Evolutionary conservation across 1,284 basidiomycete genomes (phyloP).

Genomic region (Moesziomyces globuligerus): DNA sequence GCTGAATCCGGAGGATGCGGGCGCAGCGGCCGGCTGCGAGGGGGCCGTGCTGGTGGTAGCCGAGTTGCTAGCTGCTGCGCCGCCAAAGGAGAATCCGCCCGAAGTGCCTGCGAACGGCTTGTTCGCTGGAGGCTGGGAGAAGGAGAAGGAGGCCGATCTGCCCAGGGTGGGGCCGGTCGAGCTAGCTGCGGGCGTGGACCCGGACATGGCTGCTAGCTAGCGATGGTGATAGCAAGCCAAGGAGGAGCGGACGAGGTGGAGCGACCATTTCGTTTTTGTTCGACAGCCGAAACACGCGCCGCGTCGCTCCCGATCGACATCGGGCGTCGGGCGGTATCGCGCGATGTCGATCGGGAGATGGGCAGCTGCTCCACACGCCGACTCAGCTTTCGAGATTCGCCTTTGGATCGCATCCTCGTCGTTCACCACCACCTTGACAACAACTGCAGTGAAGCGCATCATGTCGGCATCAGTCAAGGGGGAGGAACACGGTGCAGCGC

Average conservation of each 20-base stretch:
- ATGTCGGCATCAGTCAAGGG: constrained; percentile 23
- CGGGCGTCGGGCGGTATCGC: no score
- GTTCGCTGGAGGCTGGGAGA: constrained; percentile 47
- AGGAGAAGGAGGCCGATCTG: constrained; percentile 48
- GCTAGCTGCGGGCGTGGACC: constrained; percentile 21
- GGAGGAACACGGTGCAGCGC: constrained; percentile 16
- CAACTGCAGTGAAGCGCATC: background rate
- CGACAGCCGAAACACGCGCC: constrained; percentile 8
- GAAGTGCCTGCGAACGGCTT: constrained; percentile 48
- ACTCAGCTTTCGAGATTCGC: constrained; percentile 1
- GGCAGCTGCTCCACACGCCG: no score
- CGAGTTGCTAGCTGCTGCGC: constrained; percentile 10
- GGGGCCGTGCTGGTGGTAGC: constrained; percentile 15
- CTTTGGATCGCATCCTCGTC: background rate
- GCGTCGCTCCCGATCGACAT: background rate
- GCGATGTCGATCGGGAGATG: background rate
- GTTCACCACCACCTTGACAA: background rate
- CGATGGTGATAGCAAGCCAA: background rate
- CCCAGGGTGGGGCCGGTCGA: constrained; percentile 34
- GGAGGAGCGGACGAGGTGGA: background rate
- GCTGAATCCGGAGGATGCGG: constrained; percentile 41
- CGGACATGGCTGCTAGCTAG: constrained; percentile 27
- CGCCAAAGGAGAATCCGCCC: constrained; percentile 44
- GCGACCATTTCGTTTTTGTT: background rate
- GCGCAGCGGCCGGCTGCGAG: constrained; percentile 9